Evolutionary conservation across 345 rosid species (phyloP), one percentile per base, ranked within the genome.

Genomic region (Eucalyptus coolabah): DNA sequence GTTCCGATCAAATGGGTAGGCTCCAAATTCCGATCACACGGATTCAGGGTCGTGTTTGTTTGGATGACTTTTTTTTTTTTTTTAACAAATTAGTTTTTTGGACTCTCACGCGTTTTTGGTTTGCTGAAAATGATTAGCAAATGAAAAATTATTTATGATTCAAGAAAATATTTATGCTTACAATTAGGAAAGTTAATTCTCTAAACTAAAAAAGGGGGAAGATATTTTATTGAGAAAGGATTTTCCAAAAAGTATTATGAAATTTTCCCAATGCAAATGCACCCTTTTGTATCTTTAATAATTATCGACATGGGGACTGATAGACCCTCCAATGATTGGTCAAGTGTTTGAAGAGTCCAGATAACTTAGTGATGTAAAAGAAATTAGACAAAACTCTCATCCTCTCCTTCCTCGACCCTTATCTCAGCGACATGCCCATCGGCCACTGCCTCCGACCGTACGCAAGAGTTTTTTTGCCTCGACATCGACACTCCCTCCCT

Each of bases 91-190:
- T 8, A 17, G 8, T 67, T 67, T 16, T 32, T 3, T 8, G 4
- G 17, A 69, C 18, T 16, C 17, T 16, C 23, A 0, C 3, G 10
- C 2, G 3, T 30, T 63, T 65, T 56, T 15, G 40, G 12, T 9
- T 67, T 32, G 80, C 12, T 32, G 11, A 32, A 17, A 32, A 67
- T 32, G 42, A 67, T 18, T 0, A 5, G 11, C 8, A 6, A 12
- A 63, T 15, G 10, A 4, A 6, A 2, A n/a, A n/a, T 2, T 2
- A 17, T 16, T 8, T 32, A 9, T 21, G 12, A 3, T 32, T 3
- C 0, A 17, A 67, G 80, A 32, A 32, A 67, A 67, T 17, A 32
- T 32, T 6, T 18, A 32, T 32, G 42, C 6, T 67, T 17, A 17
- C 4, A n/a, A 2, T n/a, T 15, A 4, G 77, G 11, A n/a, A 65